Evolutionary conservation across 2,329 filamentous ascomycete species (phyloP).

Genomic region (Cytospora mali): DNA sequence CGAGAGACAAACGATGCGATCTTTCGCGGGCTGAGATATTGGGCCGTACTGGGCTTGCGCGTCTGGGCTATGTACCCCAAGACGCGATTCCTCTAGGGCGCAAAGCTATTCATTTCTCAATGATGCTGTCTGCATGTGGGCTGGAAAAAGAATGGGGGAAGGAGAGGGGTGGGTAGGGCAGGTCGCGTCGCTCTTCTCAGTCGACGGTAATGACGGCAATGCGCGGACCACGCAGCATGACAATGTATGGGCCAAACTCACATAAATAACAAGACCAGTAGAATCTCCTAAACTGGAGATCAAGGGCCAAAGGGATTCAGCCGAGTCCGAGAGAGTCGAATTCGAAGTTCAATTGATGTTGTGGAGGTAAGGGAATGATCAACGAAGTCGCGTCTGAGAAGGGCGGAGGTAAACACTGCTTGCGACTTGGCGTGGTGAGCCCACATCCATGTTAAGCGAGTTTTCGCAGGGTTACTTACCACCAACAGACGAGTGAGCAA

Average conservation of each 20-base stretch:
- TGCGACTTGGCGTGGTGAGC: background rate
- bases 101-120: slow-evolving; percentile 15
- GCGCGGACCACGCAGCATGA: background rate
- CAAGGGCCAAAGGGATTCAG: background rate
- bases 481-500: background rate
- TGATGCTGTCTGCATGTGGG: slow-evolving; percentile 4
- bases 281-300: background rate
- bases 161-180: background rate
- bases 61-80: slow-evolving; percentile 19
- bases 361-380: background rate
- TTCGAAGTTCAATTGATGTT: background rate
- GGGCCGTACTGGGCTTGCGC: slow-evolving; percentile 23
- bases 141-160: background rate
- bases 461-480: background rate
- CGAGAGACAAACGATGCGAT: slow-evolving; percentile 21
- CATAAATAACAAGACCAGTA: background rate
- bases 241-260: background rate
- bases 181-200: background rate
- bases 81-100: slow-evolving; percentile 15
- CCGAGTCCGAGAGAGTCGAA: background rate
- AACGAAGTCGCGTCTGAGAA: slow-evolving; percentile 2
- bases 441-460: background rate
- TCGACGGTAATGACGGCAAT: background rate
- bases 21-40: slow-evolving; percentile 23
- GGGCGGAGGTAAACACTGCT: slow-evolving; percentile 12